phyloP scores from a whole-genome alignment of 257 asterid genomes.

The Primulina huaijiensis region DNA sequence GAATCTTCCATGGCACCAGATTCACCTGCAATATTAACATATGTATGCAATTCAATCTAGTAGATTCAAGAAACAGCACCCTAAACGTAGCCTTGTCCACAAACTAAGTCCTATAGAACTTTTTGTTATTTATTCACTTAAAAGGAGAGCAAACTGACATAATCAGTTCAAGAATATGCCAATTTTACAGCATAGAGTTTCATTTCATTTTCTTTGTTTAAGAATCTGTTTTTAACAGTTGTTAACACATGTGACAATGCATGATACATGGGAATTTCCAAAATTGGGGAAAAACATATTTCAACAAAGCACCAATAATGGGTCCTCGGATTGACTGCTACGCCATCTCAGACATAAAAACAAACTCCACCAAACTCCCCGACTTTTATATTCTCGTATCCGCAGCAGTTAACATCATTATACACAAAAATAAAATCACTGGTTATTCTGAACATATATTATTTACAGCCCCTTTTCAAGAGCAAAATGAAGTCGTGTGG shows the following conservation, averaged over 20 bases:
- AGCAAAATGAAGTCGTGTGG: neutral
- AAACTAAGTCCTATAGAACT: neutral
- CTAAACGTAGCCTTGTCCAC: neutral
- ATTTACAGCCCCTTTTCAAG: neutral
- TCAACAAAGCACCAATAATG: neutral
- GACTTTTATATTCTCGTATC: neutral
- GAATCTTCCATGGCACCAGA: constrained; percentile 33
- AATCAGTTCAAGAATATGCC: too few relatives aligned
- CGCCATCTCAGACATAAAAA: neutral
- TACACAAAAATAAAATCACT: neutral
- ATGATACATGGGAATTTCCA: neutral
- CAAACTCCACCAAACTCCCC: neutral
- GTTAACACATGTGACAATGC: neutral
- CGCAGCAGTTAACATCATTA: neutral
- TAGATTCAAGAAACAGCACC: neutral
- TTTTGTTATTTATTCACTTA: too few relatives aligned
- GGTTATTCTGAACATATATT: neutral
- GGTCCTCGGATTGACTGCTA: neutral
- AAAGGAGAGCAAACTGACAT: too few relatives aligned
- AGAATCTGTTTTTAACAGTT: neutral
- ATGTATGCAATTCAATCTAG: constrained; percentile 6
- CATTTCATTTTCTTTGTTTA: neutral
- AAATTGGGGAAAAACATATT: neutral
- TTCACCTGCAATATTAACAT: constrained; percentile 40
- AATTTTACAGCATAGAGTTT: too few relatives aligned